Conservation (phyloP, 177 flowering plant species). For the Tripterygium wilfordii region DNA sequence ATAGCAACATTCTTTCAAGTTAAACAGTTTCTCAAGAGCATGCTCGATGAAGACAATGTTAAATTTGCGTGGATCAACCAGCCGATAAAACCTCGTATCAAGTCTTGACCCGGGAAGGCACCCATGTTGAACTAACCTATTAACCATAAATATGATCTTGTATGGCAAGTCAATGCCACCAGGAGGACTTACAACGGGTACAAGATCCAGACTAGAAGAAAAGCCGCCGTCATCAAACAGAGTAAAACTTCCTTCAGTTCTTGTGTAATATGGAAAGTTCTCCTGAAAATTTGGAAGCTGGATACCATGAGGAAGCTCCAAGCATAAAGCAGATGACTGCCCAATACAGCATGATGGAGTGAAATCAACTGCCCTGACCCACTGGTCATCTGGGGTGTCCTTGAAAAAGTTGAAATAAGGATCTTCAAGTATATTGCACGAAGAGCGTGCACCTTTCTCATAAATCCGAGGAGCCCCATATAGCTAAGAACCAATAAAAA, state of each 20-base stretch:
- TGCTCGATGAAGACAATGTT: constrained; percentile 30
- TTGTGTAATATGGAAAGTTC: constrained; percentile 32
- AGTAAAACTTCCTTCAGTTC: constrained; percentile 21
- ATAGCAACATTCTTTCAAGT: constrained; percentile 63
- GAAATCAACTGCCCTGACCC: constrained; percentile 69
- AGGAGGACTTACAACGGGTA: constrained; percentile 51
- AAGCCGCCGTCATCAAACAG: constrained; percentile 27
- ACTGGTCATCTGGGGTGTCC: constrained; percentile 40
- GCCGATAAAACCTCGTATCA: constrained; percentile 31
- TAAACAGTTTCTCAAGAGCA: constrained; percentile 50
- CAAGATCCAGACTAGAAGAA: constrained; percentile 28
- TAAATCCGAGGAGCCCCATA: neutral
- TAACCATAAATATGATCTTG: constrained; percentile 44
- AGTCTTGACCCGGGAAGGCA: constrained; percentile 52
- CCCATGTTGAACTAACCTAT: constrained; percentile 59
- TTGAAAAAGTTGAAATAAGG: constrained; percentile 19
- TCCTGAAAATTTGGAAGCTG: constrained; percentile 38
- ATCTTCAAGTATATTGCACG: too few species aligned
- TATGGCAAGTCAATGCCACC: constrained; percentile 40
- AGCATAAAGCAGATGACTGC: constrained; percentile 60
- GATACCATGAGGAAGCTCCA: constrained; percentile 39
- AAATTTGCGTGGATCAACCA: constrained; percentile 39
- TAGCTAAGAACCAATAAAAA: neutral
- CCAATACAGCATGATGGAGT: constrained; percentile 45
- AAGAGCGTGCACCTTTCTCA: neutral